phyloP scores from a whole-genome alignment of 177 flowering plant species.

The Tripterygium wilfordii region DNA sequence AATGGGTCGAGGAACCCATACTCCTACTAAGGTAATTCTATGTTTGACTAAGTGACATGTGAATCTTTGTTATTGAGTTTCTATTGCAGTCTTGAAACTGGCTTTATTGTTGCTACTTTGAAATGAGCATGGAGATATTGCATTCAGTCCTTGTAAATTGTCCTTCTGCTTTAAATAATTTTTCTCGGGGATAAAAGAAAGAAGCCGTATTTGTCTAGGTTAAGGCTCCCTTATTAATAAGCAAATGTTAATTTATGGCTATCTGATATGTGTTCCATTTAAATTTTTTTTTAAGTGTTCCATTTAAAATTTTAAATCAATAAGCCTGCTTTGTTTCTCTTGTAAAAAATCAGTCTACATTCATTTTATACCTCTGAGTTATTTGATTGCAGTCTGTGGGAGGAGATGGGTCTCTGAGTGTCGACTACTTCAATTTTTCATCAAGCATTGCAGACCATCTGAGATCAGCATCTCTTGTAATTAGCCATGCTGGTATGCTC shows the following conservation, averaged over 20 bases:
- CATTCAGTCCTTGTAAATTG: no score
- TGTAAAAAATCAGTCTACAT: no score
- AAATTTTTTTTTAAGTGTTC: no score
- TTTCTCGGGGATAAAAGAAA: no score
- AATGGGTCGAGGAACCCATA: constrained; percentile 78
- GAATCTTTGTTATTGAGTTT: neutral
- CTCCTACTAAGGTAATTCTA: constrained; percentile 54
- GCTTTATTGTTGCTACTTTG: no score
- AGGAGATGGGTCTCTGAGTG: constrained; percentile 56
- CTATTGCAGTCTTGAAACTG: no score
- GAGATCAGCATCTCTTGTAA: constrained; percentile 72
- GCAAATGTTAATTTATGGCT: no score
- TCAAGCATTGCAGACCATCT: constrained; percentile 73
- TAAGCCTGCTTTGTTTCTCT: no score
- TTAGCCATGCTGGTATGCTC: constrained; percentile 80
- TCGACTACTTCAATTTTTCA: constrained; percentile 80
- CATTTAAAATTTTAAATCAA: no score
- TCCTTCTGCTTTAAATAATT: no score
- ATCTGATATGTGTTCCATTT: no score
- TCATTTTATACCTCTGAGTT: neutral
- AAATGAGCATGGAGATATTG: no score
- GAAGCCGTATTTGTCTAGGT: neutral
- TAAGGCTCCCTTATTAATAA: neutral
- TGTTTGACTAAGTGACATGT: neutral
- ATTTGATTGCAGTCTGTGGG: constrained; percentile 39